Conservation (phyloP, 192 early-diverging fungal species). For the Rhizoclosmatium sp. region DNA sequence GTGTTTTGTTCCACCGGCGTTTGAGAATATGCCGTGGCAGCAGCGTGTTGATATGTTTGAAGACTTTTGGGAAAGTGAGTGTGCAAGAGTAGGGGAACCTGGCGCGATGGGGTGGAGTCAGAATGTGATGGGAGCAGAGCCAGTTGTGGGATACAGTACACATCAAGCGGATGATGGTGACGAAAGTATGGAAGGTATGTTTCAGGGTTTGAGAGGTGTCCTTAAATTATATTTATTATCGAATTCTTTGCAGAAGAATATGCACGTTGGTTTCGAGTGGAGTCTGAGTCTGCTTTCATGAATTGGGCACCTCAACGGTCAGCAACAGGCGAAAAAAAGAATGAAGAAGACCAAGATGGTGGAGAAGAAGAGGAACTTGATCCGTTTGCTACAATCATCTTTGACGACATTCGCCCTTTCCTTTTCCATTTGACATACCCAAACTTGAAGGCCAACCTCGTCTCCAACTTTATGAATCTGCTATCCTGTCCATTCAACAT, state of each 20-base stretch:
- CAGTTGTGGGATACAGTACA: background rate
- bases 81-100: conserved; percentile 51
- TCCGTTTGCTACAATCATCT: conserved; percentile 51
- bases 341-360: background rate
- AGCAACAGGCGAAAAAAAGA: background rate
- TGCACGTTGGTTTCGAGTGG: conserved; percentile 32
- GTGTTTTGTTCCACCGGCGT: conserved; percentile 56
- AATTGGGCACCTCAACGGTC: conserved; percentile 44
- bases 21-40: conserved; percentile 23
- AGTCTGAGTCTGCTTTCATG: conserved; percentile 22
- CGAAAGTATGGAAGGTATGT: background rate
- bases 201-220: background rate
- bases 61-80: conserved; percentile 58
- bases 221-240: background rate
- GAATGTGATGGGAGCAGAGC: conserved; percentile 36
- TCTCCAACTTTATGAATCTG: conserved; percentile 45
- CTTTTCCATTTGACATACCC: conserved; percentile 40
- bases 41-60: conserved; percentile 55
- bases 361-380: conserved; percentile 36
- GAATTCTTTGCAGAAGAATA: conserved; percentile 38
- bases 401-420: conserved; percentile 45
- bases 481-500: conserved; percentile 40
- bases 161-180: background rate
- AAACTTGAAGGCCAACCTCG: conserved; percentile 24
- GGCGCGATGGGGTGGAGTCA: conserved; percentile 47